These are phyloP conservation scores for Porphyra umbilicalis DNA, from an alignment of 31 red algal species.

Conservation along the genomic window DNA sequence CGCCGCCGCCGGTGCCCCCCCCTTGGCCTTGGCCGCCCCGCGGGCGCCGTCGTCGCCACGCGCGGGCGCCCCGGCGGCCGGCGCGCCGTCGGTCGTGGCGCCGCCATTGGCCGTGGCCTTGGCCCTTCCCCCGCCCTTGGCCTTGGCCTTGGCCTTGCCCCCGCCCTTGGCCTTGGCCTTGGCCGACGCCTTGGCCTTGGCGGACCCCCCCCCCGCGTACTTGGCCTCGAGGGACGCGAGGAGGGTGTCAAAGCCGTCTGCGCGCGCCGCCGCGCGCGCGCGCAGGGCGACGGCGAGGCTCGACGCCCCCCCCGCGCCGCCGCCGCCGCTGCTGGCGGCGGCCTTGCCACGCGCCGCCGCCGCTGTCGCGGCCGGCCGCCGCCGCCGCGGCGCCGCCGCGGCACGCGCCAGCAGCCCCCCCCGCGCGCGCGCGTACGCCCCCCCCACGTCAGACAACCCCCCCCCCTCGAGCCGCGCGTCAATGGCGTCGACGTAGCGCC, in stretches of 20 bases:
- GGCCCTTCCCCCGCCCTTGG: background rate
- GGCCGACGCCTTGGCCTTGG: background rate
- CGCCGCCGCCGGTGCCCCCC: too few relatives aligned
- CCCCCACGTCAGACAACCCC: background rate
- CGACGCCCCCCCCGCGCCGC: background rate
- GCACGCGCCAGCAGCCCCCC: background rate
- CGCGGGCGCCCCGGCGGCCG: too few relatives aligned
- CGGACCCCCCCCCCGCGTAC: background rate
- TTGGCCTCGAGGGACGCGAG: conserved; percentile 12
- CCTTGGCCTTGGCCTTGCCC: background rate
- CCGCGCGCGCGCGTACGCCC: background rate
- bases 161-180: background rate
- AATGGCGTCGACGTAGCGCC: conserved; percentile 42
- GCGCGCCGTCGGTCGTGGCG: too few relatives aligned
- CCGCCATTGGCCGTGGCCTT: too few relatives aligned
- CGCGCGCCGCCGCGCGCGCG: background rate
- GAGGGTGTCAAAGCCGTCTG: conserved; percentile 14
- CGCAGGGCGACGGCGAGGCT: conserved; percentile 8
- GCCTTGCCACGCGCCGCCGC: background rate
- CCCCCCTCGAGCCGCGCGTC: conserved; percentile 37
- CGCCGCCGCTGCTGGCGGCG: background rate
- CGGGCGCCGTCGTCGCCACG: too few relatives aligned
- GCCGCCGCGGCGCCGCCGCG: conserved; percentile 9
- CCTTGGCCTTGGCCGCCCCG: too few relatives aligned
- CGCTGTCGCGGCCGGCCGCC: background rate